These are phyloP conservation scores for Pneumocystis canis DNA, from an alignment of 1,139 yeast genomes.

Conservation along the genomic window DNA sequence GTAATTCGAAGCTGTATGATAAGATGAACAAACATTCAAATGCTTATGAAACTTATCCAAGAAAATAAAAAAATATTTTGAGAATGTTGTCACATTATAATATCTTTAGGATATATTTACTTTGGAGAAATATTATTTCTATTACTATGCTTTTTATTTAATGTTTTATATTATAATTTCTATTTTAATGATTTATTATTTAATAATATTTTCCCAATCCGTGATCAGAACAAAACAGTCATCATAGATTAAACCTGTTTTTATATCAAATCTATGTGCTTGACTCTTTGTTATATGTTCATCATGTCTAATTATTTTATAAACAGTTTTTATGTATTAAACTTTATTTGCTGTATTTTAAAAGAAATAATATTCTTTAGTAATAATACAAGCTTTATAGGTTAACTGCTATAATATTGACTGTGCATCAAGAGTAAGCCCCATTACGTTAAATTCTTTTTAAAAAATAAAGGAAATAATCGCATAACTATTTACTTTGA, in stretches of 20 bases:
- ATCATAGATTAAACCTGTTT: neutral
- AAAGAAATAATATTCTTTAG: neutral
- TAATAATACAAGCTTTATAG: neutral
- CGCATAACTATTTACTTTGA: conserved; percentile 1
- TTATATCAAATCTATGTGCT: neutral
- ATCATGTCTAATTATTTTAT: neutral
- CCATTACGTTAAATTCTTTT: neutral
- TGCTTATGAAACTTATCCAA: neutral
- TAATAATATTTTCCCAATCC: neutral
- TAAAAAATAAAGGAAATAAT: neutral
- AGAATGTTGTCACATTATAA: neutral
- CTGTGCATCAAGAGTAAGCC: conserved; percentile 1
- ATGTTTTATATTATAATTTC: neutral
- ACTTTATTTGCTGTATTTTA: neutral
- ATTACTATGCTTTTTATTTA: neutral
- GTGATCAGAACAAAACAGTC: neutral
- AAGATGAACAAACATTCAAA: neutral
- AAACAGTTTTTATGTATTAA: neutral
- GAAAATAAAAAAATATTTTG: neutral
- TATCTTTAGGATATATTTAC: neutral
- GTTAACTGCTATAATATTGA: neutral
- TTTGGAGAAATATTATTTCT: neutral
- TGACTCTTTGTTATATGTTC: neutral
- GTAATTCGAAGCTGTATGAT: neutral
- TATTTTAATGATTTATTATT: neutral